Evolutionary conservation across 1,284 basidiomycete genomes (phyloP).

Genomic region (Trichosporon sp.): DNA sequence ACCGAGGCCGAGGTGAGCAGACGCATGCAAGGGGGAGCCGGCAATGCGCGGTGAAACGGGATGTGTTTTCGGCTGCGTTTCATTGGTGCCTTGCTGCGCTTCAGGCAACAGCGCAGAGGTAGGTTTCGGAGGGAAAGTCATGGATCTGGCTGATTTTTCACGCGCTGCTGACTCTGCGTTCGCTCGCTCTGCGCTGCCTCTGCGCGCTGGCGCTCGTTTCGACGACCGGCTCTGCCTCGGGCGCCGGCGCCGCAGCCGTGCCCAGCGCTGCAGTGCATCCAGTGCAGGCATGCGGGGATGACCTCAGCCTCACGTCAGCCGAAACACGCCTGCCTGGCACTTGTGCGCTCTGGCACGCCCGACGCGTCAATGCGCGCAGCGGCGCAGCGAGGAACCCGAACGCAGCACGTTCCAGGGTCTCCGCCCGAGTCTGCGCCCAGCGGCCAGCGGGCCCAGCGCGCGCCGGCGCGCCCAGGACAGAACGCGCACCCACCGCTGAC

Average conservation of each 20-base stretch:
- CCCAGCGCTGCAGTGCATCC: neutral
- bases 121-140: neutral
- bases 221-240: neutral
- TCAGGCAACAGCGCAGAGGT: no score
- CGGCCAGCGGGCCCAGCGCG: neutral
- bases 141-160: no score
- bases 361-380: neutral
- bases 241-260: neutral
- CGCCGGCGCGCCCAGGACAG: neutral
- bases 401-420: neutral
- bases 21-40: no score
- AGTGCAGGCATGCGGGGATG: neutral
- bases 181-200: neutral
- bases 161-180: no score
- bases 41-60: neutral
- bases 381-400: constrained; percentile 1
- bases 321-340: neutral
- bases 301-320: neutral
- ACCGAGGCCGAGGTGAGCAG: no score
- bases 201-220: neutral
- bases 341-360: neutral
- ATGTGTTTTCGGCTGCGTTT: neutral
- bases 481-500: neutral
- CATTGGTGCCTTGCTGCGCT: neutral
- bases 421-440: no score